Percentiles rank a stretch among this genome's conserved stretches.
Conservation (phyloP, 2,329 filamentous ascomycete species). For the Lasiodiplodia hormozganensis region DNA sequence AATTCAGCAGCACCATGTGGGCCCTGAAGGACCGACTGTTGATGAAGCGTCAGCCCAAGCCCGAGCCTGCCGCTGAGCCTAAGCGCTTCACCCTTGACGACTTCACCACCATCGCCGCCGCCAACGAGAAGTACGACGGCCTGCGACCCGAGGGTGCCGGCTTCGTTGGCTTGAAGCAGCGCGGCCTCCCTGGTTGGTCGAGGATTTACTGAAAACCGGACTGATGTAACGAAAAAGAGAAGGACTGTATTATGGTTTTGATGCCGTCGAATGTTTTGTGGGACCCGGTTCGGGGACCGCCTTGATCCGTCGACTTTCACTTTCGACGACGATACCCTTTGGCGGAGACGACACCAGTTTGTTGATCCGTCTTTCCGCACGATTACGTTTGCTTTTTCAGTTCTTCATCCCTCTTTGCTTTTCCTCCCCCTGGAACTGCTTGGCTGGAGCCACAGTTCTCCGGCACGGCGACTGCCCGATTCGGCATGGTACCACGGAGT, state of each 20-base stretch:
- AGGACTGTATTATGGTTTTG: not conserved
- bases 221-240: not conserved
- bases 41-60: constrained; percentile 2
- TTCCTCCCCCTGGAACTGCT: not conserved
- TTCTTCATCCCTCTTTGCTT: not conserved
- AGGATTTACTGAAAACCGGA: constrained; percentile 2
- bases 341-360: not conserved
- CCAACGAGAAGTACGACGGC: constrained; percentile 20
- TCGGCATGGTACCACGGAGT: not conserved
- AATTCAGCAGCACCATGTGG: not conserved
- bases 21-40: not conserved
- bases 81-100: constrained; percentile 21
- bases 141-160: constrained; percentile 11
- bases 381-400: not conserved
- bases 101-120: constrained; percentile 25
- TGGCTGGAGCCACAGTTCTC: not conserved
- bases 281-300: not conserved
- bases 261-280: not conserved
- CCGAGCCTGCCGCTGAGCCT: constrained; percentile 1
- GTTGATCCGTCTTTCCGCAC: not conserved
- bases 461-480: not conserved
- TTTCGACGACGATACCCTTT: not conserved
- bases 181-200: constrained; percentile 11
- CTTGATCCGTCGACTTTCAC: not conserved
- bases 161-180: constrained; percentile 17